Percentiles rank a stretch among this genome's conserved stretches.
Evolutionary conservation across 495 filamentous ascomycete species (phyloP).

Genomic region (Penicillium coprophilum): DNA sequence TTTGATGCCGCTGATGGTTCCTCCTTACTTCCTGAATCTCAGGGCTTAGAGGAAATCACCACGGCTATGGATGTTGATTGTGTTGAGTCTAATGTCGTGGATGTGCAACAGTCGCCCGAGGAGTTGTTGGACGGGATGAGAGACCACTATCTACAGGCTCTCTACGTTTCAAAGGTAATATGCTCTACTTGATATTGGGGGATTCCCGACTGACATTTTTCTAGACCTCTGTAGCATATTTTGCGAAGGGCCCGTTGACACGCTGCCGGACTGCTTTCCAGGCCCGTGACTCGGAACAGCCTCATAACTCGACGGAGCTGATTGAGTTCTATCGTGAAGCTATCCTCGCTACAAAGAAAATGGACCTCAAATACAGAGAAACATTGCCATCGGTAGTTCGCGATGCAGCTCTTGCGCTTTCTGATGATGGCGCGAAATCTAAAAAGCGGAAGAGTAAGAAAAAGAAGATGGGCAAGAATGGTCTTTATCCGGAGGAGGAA

Average conservation of each 20-base stretch:
- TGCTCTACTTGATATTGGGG: neutral
- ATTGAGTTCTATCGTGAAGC: slow-evolving; percentile 67
- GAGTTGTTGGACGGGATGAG: slow-evolving; percentile 67
- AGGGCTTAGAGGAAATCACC: slow-evolving; percentile 9
- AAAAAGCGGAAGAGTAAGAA: slow-evolving; percentile 66
- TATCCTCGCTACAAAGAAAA: slow-evolving; percentile 67
- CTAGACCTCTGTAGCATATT: slow-evolving; percentile 88
- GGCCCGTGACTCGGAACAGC: slow-evolving; percentile 47
- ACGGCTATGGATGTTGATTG: slow-evolving; percentile 21
- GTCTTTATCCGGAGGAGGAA: slow-evolving; percentile 73
- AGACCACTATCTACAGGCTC: slow-evolving; percentile 77
- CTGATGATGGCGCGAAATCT: slow-evolving; percentile 56
- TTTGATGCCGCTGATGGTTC: slow-evolving; percentile 2
- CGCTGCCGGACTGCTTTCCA: slow-evolving; percentile 77
- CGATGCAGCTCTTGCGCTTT: slow-evolving; percentile 60
- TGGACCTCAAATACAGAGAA: slow-evolving; percentile 87
- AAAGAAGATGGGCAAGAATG: slow-evolving; percentile 72
- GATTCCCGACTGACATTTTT: slow-evolving; percentile 12
- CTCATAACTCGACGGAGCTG: slow-evolving; percentile 46
- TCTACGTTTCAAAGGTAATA: slow-evolving; percentile 84
- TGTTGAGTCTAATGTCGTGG: slow-evolving; percentile 12
- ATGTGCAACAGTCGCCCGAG: slow-evolving; percentile 53
- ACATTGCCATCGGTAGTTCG: slow-evolving; percentile 66
- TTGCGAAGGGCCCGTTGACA: slow-evolving; percentile 94
- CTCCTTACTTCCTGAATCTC: slow-evolving; percentile 17